phyloP scores from a whole-genome alignment of 169 alveolate genomes.

The Plasmodium knowlesi region DNA sequence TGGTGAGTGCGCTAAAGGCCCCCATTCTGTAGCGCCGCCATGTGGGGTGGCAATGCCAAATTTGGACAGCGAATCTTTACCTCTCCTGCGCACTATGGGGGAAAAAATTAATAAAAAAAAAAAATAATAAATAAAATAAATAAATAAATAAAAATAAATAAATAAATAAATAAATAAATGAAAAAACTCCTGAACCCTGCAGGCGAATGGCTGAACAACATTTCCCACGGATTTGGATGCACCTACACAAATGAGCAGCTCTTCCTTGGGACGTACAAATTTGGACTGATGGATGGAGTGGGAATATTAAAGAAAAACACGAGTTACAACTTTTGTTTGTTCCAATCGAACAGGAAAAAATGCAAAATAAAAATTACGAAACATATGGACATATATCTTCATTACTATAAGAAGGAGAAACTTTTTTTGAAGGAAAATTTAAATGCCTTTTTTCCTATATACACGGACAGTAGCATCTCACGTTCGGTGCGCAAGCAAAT shows the following conservation, averaged over 20 bases:
- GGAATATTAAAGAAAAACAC: slow-evolving; percentile 66
- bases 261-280: slow-evolving; percentile 51
- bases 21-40: neutral
- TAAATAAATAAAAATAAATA: neutral
- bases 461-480: neutral
- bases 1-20: slow-evolving; percentile 3
- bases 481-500: slow-evolving; percentile 6
- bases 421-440: slow-evolving; percentile 36
- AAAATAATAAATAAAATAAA: neutral
- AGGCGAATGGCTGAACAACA: slow-evolving; percentile 75
- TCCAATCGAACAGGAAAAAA: slow-evolving; percentile 43
- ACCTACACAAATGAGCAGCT: slow-evolving; percentile 25
- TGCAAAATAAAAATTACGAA: slow-evolving; percentile 28
- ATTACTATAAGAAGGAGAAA: slow-evolving; percentile 14
- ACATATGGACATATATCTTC: slow-evolving; percentile 45
- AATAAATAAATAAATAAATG: neutral
- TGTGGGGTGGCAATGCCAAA: neutral
- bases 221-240: slow-evolving; percentile 69
- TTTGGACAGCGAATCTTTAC: neutral
- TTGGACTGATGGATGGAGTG: slow-evolving; percentile 68
- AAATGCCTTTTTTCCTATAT: slow-evolving; percentile 22
- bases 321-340: slow-evolving; percentile 58
- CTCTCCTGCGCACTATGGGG: neutral
- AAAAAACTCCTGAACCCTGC: slow-evolving; percentile 18
- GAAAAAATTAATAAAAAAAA: too few relatives aligned